phyloP scores from a whole-genome alignment of 2,329 filamentous ascomycete species.

The Aspergillus cejpii region DNA sequence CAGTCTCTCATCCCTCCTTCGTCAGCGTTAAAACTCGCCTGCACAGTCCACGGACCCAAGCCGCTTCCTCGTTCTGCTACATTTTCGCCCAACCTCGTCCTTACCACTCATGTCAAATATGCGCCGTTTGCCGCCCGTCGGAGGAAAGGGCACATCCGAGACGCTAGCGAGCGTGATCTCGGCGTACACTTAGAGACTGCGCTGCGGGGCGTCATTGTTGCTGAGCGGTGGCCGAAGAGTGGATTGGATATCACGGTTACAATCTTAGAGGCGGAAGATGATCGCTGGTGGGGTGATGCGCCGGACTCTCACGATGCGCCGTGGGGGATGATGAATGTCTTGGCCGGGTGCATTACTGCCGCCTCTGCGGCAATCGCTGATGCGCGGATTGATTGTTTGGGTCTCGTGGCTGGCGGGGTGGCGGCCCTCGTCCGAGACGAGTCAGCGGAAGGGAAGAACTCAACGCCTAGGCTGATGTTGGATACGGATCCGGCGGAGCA shows the following conservation, averaged over 20 bases:
- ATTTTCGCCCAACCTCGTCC: slow-evolving; percentile 85
- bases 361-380: slow-evolving; percentile 88
- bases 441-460: slow-evolving; percentile 15
- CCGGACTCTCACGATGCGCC: slow-evolving; percentile 51
- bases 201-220: slow-evolving; percentile 79
- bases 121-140: slow-evolving; percentile 84
- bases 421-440: slow-evolving; percentile 63
- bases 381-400: slow-evolving; percentile 91
- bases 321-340: slow-evolving; percentile 85
- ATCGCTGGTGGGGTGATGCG: slow-evolving; percentile 58
- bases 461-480: slow-evolving; percentile 48
- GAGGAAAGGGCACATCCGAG: slow-evolving; percentile 77
- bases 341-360: slow-evolving; percentile 88
- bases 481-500: slow-evolving; percentile 82
- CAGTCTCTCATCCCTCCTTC: slow-evolving; percentile 48
- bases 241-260: slow-evolving; percentile 93
- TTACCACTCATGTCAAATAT: slow-evolving; percentile 93
- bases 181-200: slow-evolving; percentile 88
- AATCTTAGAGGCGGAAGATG: slow-evolving; percentile 87
- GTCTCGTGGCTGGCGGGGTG: slow-evolving; percentile 81
- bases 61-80: slow-evolving; percentile 82
- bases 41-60: slow-evolving; percentile 86
- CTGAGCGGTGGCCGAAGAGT: slow-evolving; percentile 96
- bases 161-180: slow-evolving; percentile 79
- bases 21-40: slow-evolving; percentile 79